phyloP scores from a whole-genome alignment of 2,329 filamentous ascomycete species.

The Aspergillus luchuensis region DNA sequence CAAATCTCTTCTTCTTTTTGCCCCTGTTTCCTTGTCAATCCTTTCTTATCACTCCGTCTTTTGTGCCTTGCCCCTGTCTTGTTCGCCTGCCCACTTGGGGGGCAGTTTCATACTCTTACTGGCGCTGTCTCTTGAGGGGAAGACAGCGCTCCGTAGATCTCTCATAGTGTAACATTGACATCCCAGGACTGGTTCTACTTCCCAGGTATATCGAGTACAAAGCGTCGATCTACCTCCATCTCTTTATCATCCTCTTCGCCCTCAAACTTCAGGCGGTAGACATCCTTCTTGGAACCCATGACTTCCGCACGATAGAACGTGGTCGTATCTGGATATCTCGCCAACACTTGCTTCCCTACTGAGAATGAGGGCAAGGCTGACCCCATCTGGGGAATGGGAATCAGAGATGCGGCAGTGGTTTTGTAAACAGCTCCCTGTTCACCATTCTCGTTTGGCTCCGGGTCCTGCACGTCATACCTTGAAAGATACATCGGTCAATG shows the following conservation, averaged over 20 bases:
- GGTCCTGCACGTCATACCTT: conserved; percentile 77
- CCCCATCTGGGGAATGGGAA: conserved; percentile 67
- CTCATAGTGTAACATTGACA: not conserved
- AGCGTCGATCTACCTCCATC: conserved; percentile 73
- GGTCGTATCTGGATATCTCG: conserved; percentile 79
- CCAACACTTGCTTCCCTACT: conserved; percentile 71
- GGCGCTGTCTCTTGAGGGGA: not conserved
- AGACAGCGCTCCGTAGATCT: not conserved
- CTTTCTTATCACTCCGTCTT: not conserved
- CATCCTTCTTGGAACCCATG: conserved; percentile 63
- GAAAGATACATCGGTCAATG: conserved; percentile 20
- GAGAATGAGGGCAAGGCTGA: conserved; percentile 63
- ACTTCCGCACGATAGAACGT: conserved; percentile 86
- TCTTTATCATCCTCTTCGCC: conserved; percentile 73
- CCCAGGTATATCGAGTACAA: conserved; percentile 71
- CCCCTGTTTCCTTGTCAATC: not conserved
- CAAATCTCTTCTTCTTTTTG: not conserved
- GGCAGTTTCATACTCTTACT: not conserved
- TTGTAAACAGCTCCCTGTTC: conserved; percentile 65
- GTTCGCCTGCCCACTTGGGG: not conserved
- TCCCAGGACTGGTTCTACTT: conserved; percentile 32
- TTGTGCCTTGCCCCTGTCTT: not conserved
- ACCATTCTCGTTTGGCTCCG: conserved; percentile 70
- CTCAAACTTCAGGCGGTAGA: conserved; percentile 69
- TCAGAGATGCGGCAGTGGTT: conserved; percentile 73